Conservation (phyloP, 1,139 yeast species). For the Citeromyces hawaiiensis region DNA sequence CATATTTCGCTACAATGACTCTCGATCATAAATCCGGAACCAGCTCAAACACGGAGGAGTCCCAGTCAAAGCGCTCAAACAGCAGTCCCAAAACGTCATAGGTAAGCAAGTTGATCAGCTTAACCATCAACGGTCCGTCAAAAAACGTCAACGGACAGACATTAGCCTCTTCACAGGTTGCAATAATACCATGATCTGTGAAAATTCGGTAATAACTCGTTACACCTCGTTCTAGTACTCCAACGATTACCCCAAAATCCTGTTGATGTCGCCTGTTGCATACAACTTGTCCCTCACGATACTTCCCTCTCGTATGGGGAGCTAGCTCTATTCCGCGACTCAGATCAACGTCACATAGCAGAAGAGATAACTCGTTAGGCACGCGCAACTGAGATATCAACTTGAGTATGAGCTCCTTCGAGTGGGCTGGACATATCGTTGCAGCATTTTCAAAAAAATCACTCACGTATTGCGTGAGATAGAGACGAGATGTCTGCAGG, state of each 20-base stretch:
- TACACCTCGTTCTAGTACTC: neutral
- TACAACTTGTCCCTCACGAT: neutral
- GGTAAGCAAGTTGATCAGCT: neutral
- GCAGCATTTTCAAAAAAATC: neutral
- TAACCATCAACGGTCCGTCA: neutral
- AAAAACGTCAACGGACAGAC: neutral
- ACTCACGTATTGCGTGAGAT: neutral
- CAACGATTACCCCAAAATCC: neutral
- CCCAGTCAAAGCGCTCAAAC: neutral
- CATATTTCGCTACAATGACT: too few relatives aligned
- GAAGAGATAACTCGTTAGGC: neutral
- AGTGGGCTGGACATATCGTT: neutral
- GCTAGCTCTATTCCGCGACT: neutral
- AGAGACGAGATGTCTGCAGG: neutral
- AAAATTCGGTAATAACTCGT: neutral
- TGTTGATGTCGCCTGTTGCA: neutral
- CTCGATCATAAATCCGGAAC: neutral
- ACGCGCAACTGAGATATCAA: neutral
- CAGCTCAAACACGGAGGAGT: neutral
- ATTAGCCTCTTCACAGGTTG: neutral
- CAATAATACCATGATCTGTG: neutral
- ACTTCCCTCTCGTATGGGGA: too few relatives aligned
- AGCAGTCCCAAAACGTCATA: neutral
- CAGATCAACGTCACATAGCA: neutral
- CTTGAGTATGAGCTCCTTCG: neutral